Conservation (phyloP, 129 eudicot species). For the Tanacetum coccineum region DNA sequence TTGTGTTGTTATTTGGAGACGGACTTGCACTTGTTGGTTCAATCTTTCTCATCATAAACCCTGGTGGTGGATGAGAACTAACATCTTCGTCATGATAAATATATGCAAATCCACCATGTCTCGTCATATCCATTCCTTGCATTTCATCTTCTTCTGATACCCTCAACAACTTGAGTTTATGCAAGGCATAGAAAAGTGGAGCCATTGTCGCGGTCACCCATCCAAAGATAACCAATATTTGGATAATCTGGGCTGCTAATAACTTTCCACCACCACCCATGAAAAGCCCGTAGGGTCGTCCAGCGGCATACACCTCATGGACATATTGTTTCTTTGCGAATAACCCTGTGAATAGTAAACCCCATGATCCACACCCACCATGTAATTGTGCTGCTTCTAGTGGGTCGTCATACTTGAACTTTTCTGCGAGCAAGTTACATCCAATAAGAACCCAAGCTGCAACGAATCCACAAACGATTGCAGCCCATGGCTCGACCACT, state of each 20-base stretch:
- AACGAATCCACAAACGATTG: constrained; percentile 56
- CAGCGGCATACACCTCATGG: constrained; percentile 49
- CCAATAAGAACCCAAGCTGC: constrained; percentile 53
- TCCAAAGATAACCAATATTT: constrained; percentile 48
- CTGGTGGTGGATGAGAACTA: constrained; percentile 32
- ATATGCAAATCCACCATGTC: constrained; percentile 70
- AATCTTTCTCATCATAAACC: constrained; percentile 46
- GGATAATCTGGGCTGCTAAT: constrained; percentile 52
- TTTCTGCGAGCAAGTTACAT: constrained; percentile 43
- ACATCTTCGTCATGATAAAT: constrained; percentile 52
- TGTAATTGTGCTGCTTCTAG: constrained; percentile 65
- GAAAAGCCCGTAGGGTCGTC: constrained; percentile 55
- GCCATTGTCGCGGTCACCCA: constrained; percentile 69
- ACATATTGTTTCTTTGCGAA: constrained; percentile 44
- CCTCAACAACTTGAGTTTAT: constrained; percentile 47
- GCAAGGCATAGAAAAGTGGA: constrained; percentile 42
- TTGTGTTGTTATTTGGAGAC: constrained; percentile 20
- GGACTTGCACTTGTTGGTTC: constrained; percentile 41
- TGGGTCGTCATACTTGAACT: constrained; percentile 53
- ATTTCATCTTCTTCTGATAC: constrained; percentile 53
- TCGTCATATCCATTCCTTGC: constrained; percentile 61
- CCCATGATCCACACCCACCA: constrained; percentile 71
- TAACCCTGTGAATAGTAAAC: constrained; percentile 52
- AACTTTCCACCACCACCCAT: constrained; percentile 70
- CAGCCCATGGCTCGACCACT: constrained; percentile 70